Conservation (phyloP, 179 eudicot species). For the Gypsophila paniculata region DNA sequence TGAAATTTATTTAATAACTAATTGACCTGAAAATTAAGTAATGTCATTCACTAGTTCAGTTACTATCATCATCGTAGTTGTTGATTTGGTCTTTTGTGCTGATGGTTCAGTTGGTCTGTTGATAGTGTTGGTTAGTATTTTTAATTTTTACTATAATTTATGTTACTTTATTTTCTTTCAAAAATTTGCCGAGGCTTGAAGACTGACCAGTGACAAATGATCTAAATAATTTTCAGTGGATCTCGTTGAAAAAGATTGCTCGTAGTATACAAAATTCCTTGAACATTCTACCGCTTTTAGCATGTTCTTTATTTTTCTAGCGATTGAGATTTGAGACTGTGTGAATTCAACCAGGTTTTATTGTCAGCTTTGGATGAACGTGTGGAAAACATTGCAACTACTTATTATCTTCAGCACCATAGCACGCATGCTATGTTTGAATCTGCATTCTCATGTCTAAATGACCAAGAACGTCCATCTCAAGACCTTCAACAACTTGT, state of each 20-base stretch:
- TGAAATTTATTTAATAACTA: neutral
- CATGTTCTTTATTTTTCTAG: neutral
- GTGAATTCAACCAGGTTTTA: conserved; percentile 48
- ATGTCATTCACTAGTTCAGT: neutral
- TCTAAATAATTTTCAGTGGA: neutral
- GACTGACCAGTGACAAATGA: neutral
- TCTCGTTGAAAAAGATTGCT: neutral
- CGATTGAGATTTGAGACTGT: conserved; percentile 12
- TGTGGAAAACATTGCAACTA: conserved; percentile 44
- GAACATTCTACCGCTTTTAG: neutral
- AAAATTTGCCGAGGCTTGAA: too few relatives aligned
- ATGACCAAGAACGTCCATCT: conserved; percentile 3
- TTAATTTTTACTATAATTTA: neutral
- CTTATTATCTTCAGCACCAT: conserved; percentile 56
- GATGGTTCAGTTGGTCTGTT: neutral
- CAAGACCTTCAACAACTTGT: conserved; percentile 53
- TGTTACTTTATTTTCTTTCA: neutral
- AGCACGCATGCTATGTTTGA: conserved; percentile 51
- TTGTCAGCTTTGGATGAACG: conserved; percentile 54
- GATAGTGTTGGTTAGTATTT: neutral
- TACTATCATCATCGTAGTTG: neutral
- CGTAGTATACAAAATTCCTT: conserved; percentile 8
- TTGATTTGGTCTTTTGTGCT: neutral
- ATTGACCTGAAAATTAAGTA: neutral
- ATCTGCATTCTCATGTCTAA: conserved; percentile 16